Base-by-base conservation (phyloP, 2,329 filamentous ascomycete species). In the Atkinsonella hypoxylon region DNA sequence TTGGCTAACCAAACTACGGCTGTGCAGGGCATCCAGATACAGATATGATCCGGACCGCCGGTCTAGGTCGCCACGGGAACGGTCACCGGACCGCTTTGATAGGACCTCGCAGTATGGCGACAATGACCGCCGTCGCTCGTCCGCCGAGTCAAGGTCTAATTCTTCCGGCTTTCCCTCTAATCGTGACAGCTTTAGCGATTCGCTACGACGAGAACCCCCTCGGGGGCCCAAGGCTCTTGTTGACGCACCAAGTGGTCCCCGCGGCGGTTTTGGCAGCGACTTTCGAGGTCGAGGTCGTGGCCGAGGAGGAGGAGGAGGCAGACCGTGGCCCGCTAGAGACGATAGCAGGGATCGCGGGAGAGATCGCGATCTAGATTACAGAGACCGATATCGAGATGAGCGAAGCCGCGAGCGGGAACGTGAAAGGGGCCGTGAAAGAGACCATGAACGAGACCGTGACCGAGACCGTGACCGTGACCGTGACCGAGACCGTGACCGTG, bases 191-290 rank as follows among this genome's bases (percentile, higher is more conserved):
- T 82, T 81, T 55, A 73, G 75, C 50, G 78, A 81, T 58, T 62
- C 75, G 57, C 56, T 76, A 63, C 64, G 71, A 31, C 77, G 84
- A 56, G 87, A 94, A 55, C 83, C 87, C 2, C 89, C 89, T 3
- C 78, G 89, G 51, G 89, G 87, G 0, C 89, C 89, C 11, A 89
- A 90, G 65, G 87, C 86, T 4, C 71, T 89, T 51, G 77, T 85
- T 53, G 87, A 91, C 54, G 70, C 79, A 31, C 77, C 80, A n/a
- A 79, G 76, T 55, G 82, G 81, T 31, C 83, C 82, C 13, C 77
- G 86, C 51, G 83, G 82, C 51, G 81, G 79, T 9, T 87, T 83
- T 61, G 70, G 71, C 2, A 75, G 79, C 22, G 85, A 88, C 48
- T 83, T 82, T 58, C 73, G 79, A 55, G 74, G 73, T 51, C 63